phyloP scores from a whole-genome alignment of 306 rosid genomes.

The Vigna reflexopilosa region DNA sequence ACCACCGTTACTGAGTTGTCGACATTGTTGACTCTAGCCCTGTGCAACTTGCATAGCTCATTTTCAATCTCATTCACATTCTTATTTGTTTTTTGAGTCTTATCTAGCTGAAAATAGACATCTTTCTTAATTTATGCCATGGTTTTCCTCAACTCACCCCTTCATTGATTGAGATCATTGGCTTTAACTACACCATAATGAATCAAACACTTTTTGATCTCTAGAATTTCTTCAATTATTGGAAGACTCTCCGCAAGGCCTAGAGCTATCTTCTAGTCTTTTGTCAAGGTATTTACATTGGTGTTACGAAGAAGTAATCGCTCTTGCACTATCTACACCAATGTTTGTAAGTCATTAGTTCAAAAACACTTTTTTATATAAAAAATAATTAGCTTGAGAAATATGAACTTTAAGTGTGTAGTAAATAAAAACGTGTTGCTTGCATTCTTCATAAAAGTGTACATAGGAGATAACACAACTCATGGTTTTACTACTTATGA shows the following conservation, averaged over 20 bases:
- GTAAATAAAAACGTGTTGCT: too few relatives aligned
- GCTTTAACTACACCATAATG: slow-evolving; percentile 69
- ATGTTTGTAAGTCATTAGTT: slow-evolving; percentile 14
- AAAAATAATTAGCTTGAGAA: slow-evolving; percentile 7
- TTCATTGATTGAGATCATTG: slow-evolving; percentile 79
- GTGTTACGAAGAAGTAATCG: slow-evolving; percentile 63
- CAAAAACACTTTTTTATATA: neutral
- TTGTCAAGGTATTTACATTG: slow-evolving; percentile 76
- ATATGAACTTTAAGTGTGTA: too few relatives aligned
- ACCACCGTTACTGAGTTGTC: slow-evolving; percentile 87
- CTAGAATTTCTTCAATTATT: slow-evolving; percentile 66
- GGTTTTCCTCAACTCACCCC: slow-evolving; percentile 78
- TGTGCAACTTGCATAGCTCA: slow-evolving; percentile 74
- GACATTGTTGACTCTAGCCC: slow-evolving; percentile 76
- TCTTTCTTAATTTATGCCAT: slow-evolving; percentile 77
- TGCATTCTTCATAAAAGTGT: too few relatives aligned
- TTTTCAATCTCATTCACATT: slow-evolving; percentile 78
- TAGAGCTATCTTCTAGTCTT: slow-evolving; percentile 81
- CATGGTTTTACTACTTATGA: neutral
- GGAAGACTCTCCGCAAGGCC: slow-evolving; percentile 85
- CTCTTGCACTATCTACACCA: slow-evolving; percentile 84
- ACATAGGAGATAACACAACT: neutral
- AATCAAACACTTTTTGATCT: slow-evolving; percentile 63
- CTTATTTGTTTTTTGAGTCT: slow-evolving; percentile 76
- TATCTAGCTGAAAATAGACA: slow-evolving; percentile 82